These are phyloP conservation scores for Neofusicoccum sp. DNA, from an alignment of 2,329 filamentous ascomycete species.

Conservation along the genomic window DNA sequence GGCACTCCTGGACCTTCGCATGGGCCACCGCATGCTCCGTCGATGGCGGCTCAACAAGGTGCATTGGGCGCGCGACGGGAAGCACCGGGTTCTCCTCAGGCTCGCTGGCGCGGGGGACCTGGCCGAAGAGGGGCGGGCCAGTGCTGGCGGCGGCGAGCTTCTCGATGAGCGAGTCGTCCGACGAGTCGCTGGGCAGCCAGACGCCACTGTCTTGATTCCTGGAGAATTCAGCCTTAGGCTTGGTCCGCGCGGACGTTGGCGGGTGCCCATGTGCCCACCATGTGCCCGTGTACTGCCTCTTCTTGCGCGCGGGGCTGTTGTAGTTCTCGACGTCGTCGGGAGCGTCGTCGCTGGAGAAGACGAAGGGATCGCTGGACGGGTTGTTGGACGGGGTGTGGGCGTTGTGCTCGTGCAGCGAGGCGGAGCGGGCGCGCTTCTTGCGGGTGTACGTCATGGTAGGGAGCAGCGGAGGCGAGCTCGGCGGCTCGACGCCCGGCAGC, in stretches of 20 bases:
- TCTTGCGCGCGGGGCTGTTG: slow-evolving; percentile 57
- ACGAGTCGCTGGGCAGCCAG: slow-evolving; percentile 65
- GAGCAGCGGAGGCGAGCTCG: slow-evolving; percentile 21
- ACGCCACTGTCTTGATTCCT: slow-evolving; percentile 70
- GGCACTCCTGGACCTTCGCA: slow-evolving; percentile 20
- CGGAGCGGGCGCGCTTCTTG: slow-evolving; percentile 22
- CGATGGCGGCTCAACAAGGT: not conserved
- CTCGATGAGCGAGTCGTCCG: slow-evolving; percentile 52
- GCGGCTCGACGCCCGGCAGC: slow-evolving; percentile 14
- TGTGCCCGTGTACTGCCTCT: slow-evolving; percentile 65
- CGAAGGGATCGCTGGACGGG: slow-evolving; percentile 59
- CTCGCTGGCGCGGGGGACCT: slow-evolving; percentile 7
- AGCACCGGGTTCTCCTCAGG: not conserved
- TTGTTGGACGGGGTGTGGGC: slow-evolving; percentile 55
- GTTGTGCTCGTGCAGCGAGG: slow-evolving; percentile 4
- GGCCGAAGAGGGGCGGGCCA: slow-evolving; percentile 18
- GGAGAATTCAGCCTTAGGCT: slow-evolving; percentile 55
- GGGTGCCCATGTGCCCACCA: slow-evolving; percentile 64
- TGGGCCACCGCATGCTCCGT: not conserved
- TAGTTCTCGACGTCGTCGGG: slow-evolving; percentile 63
- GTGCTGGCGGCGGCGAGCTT: slow-evolving; percentile 31
- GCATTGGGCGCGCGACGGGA: not conserved
- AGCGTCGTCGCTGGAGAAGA: slow-evolving; percentile 71
- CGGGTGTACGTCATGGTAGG: not conserved
- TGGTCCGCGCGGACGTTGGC: slow-evolving; percentile 31